phyloP scores from a whole-genome alignment of 2,329 filamentous ascomycete species.

The Curvularia hawaiiensis region DNA sequence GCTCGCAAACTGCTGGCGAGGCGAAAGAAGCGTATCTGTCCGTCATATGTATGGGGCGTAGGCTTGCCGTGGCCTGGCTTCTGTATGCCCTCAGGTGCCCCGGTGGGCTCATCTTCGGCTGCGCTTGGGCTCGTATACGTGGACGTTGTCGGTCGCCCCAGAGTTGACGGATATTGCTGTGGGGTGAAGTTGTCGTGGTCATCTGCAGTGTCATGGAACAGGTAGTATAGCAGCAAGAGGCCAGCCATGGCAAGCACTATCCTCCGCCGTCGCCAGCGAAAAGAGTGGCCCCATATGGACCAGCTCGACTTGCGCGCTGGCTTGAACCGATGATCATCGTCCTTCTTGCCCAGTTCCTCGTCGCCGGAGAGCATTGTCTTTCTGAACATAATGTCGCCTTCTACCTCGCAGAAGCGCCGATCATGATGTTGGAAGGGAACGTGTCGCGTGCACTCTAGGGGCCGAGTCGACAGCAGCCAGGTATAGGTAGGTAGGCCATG shows the following conservation, averaged over 20 bases:
- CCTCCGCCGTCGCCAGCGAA: constrained; percentile 57
- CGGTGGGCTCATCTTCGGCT: constrained; percentile 26
- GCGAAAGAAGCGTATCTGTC: constrained; percentile 70
- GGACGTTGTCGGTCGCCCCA: constrained; percentile 12
- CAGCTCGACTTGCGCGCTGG: constrained; percentile 45
- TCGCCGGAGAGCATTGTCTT: constrained; percentile 57
- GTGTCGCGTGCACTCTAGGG: not conserved
- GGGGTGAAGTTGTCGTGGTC: not conserved
- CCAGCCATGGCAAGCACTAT: constrained; percentile 46
- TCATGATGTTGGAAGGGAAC: constrained; percentile 28
- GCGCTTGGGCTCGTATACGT: constrained; percentile 15
- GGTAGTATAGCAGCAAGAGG: constrained; percentile 63
- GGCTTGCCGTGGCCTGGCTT: constrained; percentile 23
- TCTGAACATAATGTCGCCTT: constrained; percentile 41
- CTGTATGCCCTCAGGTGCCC: constrained; percentile 35
- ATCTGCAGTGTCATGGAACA: constrained; percentile 54
- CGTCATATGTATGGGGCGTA: constrained; percentile 60
- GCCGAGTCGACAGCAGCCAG: not conserved
- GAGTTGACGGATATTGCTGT: constrained; percentile 2
- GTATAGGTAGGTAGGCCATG: not conserved
- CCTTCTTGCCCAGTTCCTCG: constrained; percentile 68
- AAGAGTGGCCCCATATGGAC: constrained; percentile 30
- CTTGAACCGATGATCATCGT: constrained; percentile 61
- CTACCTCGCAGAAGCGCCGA: constrained; percentile 33
- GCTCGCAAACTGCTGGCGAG: constrained; percentile 68